Conservation (phyloP, 805 yeast genomes). For the Helenozyma baotianmanensis region DNA sequence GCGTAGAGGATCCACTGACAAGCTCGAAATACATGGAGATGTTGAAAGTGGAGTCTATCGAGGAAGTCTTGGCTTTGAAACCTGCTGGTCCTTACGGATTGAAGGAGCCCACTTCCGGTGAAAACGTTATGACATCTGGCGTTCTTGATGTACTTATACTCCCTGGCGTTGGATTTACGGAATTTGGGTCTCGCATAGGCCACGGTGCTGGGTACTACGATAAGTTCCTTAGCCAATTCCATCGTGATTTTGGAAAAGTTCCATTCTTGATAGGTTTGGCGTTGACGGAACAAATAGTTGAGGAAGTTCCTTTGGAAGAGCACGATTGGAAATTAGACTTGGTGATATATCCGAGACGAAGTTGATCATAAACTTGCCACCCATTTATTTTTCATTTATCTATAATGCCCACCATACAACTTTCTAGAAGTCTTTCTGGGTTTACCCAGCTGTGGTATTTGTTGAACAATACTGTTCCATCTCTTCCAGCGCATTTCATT, state of each 20-base stretch:
- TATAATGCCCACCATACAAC: slow-evolving; percentile 66
- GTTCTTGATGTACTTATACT: slow-evolving; percentile 65
- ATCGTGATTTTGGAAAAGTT: slow-evolving; percentile 13
- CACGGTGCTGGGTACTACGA: slow-evolving; percentile 95
- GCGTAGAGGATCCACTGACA: slow-evolving; percentile 30
- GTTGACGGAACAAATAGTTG: slow-evolving; percentile 56
- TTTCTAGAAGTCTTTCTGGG: slow-evolving; percentile 72
- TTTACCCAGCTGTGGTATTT: slow-evolving; percentile 75
- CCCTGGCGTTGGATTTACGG: slow-evolving; percentile 83
- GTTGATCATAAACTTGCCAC: no score
- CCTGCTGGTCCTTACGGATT: slow-evolving; percentile 70
- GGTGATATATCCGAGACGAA: slow-evolving; percentile 32
- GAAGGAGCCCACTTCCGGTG: slow-evolving; percentile 55
- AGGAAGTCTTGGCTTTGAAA: slow-evolving; percentile 41
- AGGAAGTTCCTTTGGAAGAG: slow-evolving; percentile 48
- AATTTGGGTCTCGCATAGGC: slow-evolving; percentile 57
- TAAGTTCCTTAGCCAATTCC: slow-evolving; percentile 36
- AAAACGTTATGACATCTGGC: slow-evolving; percentile 23
- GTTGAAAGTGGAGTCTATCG: slow-evolving; percentile 41
- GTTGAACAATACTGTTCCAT: slow-evolving; percentile 72
- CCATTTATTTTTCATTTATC: slow-evolving; percentile 1
- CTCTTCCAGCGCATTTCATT: slow-evolving; percentile 75
- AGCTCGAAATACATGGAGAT: slow-evolving; percentile 48
- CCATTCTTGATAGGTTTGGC: slow-evolving; percentile 62
- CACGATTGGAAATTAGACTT: slow-evolving; percentile 63